Conservation (phyloP, 176 grass and related monocot species). For the Musa troglodytarum region DNA sequence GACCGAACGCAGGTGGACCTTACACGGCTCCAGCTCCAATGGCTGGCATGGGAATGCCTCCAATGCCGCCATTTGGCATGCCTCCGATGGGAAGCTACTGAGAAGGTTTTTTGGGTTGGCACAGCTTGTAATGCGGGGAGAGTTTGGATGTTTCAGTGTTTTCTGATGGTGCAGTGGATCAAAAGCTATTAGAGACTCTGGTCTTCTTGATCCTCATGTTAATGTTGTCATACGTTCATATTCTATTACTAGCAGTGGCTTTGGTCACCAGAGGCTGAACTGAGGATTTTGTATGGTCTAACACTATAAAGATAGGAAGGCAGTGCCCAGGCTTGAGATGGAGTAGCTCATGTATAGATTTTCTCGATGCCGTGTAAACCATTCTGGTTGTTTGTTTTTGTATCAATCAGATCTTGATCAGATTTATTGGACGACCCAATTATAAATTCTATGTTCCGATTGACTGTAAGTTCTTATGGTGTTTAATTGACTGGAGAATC, state of each 20-base stretch:
- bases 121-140: not conserved
- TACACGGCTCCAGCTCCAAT: slow-evolving; percentile 39
- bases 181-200: too few species aligned
- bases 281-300: slow-evolving; percentile 1
- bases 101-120: not conserved
- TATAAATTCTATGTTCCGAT: not conserved
- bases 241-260: not conserved
- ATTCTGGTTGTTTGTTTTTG: not conserved
- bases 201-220: not conserved
- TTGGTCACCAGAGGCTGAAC: not conserved
- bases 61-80: slow-evolving; percentile 58
- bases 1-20: slow-evolving; percentile 29
- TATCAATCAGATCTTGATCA: not conserved
- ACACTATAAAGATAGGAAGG: not conserved
- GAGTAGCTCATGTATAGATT: not conserved
- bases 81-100: slow-evolving; percentile 70
- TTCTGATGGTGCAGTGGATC: not conserved
- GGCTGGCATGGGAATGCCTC: slow-evolving; percentile 78
- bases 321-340: not conserved
- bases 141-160: not conserved
- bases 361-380: not conserved
- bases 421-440: not conserved
- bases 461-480: too few species aligned
- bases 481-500: too few species aligned
- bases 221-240: not conserved